Evolutionary conservation across 306 rosid species (phyloP).

Genomic region (Coriaria nepalensis): DNA sequence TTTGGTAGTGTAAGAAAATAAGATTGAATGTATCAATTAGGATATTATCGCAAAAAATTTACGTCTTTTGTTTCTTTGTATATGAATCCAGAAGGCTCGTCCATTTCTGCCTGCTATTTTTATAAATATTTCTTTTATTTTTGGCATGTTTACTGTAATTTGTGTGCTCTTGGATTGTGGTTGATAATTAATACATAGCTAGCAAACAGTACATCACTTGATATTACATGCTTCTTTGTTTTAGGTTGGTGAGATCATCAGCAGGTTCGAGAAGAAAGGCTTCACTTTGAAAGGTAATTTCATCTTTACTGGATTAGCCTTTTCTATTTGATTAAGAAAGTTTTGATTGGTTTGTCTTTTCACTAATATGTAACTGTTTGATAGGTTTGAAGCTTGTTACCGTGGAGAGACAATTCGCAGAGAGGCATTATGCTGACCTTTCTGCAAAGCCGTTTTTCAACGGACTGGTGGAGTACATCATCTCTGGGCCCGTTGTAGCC

Average conservation of each 20-base stretch:
- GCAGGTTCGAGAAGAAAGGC: constrained; percentile 96
- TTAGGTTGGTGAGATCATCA: constrained; percentile 75
- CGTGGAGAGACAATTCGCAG: constrained; percentile 80
- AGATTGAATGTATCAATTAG: too few species aligned
- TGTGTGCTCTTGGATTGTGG: too few species aligned
- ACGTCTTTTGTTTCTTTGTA: too few species aligned
- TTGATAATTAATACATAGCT: too few species aligned
- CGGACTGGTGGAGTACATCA: constrained; percentile 74
- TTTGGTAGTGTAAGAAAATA: too few species aligned
- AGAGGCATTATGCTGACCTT: constrained; percentile 75
- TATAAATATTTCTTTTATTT: too few species aligned
- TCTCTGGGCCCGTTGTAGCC: constrained; percentile 94
- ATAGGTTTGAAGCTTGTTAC: constrained; percentile 65
- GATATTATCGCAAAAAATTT: too few species aligned
- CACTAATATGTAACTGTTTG: not conserved
- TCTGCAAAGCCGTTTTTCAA: constrained; percentile 84
- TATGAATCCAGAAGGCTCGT: too few species aligned
- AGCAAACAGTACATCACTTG: too few species aligned
- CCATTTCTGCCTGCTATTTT: too few species aligned
- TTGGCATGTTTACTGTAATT: too few species aligned
- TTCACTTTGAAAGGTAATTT: constrained; percentile 60
- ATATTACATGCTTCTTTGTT: not conserved
- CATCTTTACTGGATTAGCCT: not conserved
- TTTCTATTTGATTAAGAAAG: not conserved
- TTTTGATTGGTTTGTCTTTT: too few species aligned